Evolutionary conservation across 192 early-diverging fungal genomes (phyloP), one percentile per base, ranked within the genome.

Genomic region (Linnemannia schmuckeri): DNA sequence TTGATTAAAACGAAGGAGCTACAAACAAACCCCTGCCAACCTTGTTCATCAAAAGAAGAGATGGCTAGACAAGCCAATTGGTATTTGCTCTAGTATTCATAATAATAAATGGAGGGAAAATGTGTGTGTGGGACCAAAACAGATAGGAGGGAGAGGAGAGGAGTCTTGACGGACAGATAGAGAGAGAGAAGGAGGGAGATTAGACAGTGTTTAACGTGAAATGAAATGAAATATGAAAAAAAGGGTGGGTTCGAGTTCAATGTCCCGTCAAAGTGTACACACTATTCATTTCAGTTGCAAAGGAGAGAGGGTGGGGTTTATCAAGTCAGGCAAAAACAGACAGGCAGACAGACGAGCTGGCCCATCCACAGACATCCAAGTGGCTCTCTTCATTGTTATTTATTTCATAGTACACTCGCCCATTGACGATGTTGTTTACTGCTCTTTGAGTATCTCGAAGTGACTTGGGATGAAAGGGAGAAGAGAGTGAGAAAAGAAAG

Each of bases 171-270:
- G 52, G 22, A 57, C 24, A n/a, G 55, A 1, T 10, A 33, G 30
- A 15, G 17, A 17, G 61, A 63, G 9, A 15, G 27, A 63, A 10
- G 13, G 30, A 33, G 61, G 10, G 9, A 66, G 61, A 12, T 20
- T 22, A 52, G 20, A 52, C 18, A 22, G 49, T 17, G 49, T 52
- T 52, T 2, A 12, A 3, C 30, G 10, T 15, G 61, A 66, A 66
- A 66, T 66, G 61, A 66, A 66, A 66, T 66, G 61, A 66, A 66
- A 66, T 66, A 66, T 35, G 61, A 66, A 66, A 66, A 66, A 27
- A 15, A 66, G 61, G 30, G 61, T 33, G 61, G 61, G 61, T 66
- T 66, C n/a, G 4, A 66, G 27, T 66, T 66, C 61, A 66, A 12
- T 33, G 30, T 66, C 61, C 61, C 33, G 30, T 35, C 61, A 66